Evolutionary conservation across 1,284 basidiomycete genomes (phyloP).

Genomic region (Meira miltonrushii): DNA sequence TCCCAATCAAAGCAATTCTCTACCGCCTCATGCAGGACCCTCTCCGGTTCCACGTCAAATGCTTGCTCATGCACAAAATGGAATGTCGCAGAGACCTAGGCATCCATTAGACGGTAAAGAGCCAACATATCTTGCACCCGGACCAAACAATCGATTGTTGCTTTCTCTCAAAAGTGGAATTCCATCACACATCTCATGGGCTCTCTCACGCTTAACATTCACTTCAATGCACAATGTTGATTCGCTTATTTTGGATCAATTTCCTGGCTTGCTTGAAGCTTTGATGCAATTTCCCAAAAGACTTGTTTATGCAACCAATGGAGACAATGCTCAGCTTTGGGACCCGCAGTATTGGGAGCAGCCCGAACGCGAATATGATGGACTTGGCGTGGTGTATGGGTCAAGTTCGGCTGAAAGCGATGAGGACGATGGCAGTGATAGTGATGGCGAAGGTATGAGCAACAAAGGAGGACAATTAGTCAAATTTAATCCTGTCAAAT

Average conservation of each 20-base stretch:
- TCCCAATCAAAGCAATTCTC: background rate
- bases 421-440: slow-evolving; percentile 5
- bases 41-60: background rate
- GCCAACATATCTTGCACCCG: slow-evolving; percentile 29
- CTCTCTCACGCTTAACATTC: slow-evolving; percentile 32
- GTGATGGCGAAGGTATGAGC: slow-evolving; percentile 1
- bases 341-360: slow-evolving; percentile 32
- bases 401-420: background rate
- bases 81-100: background rate
- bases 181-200: slow-evolving; percentile 47
- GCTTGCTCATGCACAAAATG: background rate
- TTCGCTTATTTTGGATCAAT: slow-evolving; percentile 24
- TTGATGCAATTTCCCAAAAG: slow-evolving; percentile 33
- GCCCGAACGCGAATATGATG: slow-evolving; percentile 8
- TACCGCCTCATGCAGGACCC: background rate
- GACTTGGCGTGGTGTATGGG: background rate
- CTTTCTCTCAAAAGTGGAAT: slow-evolving; percentile 46
- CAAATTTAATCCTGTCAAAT: background rate
- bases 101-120: slow-evolving; percentile 13
- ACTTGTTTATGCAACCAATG: slow-evolving; percentile 29
- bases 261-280: slow-evolving; percentile 38
- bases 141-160: slow-evolving; percentile 41
- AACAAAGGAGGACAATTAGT: background rate
- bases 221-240: slow-evolving; percentile 22
- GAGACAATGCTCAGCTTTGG: slow-evolving; percentile 27